Base-by-base conservation (phyloP, 495 filamentous ascomycete genomes). In the Venustampulla echinocandica region DNA sequence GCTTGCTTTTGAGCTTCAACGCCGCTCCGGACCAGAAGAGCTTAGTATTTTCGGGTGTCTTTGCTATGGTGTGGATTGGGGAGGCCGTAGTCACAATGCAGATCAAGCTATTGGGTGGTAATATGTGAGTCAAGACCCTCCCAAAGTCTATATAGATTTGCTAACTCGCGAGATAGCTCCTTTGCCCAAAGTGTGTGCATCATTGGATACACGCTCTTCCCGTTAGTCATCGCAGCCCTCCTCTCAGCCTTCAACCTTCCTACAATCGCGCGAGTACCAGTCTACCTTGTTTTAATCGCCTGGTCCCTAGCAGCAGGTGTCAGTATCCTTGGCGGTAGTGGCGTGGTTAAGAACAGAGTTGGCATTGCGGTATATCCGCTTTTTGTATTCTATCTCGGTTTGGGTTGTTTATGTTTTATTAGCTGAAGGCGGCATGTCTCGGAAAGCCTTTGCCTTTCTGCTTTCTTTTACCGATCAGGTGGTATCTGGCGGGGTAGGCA, bases 161-260 rank as follows among this genome's bases (percentile, higher is more conserved):
- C 52, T 35, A 54, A 42, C 19, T 43, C 15, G 22, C 10, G 19
- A 22, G 22, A 38, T 95, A 97, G 92, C 52, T 95, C 92, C 20
- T 98, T 98, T 65, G 90, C 93, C 69, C 92, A 97, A 65, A 90
- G 86, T 37, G 76, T 98, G 52, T 95, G 87, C 64, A 94, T 98
- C 56, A 98, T 98, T 62, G 92, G 92, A 27, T 98, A 98, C 65
- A 98, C 92, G 2, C 80, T 98, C 44, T 98, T 98, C 69, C 92
- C 92, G n/a, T 75, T 98, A 28, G 93, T 96, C 57, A 84, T 98
- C 56, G 93, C 93, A 5, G 79, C 92, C 10, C 64, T 97, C 30
- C 76, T 98, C 47, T 94, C 88, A 45, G 90, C 88, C 0, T 49
- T 98, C 7, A 69, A 75, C 39, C 71, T 96, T 4, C 81, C 77